Conservation (phyloP, 768 basidiomycete species). For the Austroboletus eburneus region DNA sequence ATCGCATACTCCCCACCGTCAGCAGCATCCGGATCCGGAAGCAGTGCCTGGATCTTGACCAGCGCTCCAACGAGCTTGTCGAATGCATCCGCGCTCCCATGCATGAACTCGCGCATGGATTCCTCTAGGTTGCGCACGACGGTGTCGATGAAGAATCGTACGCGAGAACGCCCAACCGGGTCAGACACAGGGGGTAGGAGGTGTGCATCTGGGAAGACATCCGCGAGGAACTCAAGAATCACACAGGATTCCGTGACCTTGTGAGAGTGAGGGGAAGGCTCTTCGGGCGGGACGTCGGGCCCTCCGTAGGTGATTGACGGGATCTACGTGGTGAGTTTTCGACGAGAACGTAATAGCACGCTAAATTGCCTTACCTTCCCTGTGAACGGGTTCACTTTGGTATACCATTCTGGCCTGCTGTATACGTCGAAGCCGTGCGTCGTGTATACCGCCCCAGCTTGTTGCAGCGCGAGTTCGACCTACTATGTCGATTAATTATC, state of each 20-base stretch:
- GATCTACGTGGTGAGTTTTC: conserved; percentile 32
- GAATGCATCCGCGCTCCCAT: conserved; percentile 4
- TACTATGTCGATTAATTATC: conserved; percentile 23
- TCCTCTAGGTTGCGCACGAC: conserved; percentile 42
- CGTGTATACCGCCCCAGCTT: conserved; percentile 45
- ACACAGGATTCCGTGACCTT: conserved; percentile 64
- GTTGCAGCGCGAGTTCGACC: conserved; percentile 56
- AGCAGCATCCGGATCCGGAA: conserved; percentile 35
- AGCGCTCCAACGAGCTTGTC: not conserved
- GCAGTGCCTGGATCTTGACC: conserved; percentile 6
- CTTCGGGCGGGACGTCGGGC: conserved; percentile 45
- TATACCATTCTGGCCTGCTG: conserved; percentile 68
- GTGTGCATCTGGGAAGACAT: conserved; percentile 43
- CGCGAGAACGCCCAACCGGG: conserved; percentile 51
- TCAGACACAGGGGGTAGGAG: conserved; percentile 46
- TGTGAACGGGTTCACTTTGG: conserved; percentile 49
- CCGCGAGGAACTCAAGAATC: conserved; percentile 63
- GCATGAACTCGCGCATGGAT: conserved; percentile 31
- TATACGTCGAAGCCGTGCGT: conserved; percentile 51
- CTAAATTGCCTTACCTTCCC: conserved; percentile 44
- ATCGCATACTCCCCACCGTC: conserved; percentile 36
- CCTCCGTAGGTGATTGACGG: conserved; percentile 61
- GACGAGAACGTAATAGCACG: not conserved
- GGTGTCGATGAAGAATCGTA: conserved; percentile 58
- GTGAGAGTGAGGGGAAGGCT: conserved; percentile 52